Base-by-base conservation (phyloP, 176 grass and related monocot genomes). In the Poa pratensis region DNA sequence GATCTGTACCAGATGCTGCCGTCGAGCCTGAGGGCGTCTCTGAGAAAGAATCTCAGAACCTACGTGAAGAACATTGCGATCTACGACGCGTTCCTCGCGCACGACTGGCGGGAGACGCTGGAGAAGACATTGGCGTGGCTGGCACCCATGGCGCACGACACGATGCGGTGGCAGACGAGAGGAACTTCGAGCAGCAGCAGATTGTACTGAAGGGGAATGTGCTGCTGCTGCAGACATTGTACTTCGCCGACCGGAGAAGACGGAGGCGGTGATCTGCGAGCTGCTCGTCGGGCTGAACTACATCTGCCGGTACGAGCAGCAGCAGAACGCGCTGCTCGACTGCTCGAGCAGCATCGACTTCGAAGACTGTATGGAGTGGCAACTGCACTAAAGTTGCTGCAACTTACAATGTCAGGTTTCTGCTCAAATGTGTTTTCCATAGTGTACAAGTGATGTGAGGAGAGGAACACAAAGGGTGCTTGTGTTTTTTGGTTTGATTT, bases 1-100 rank as follows among this genome's bases (percentile, higher is more conserved):
- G 94, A 99, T 53, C 68, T 99, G 14, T 99, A 99, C 90, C 93
- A 94, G 80, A 99, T 99, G 96, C 27, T 99, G 67, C 96, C 96
- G 2, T 96, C 93, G 1, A 99, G 79, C 15, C 43, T 99, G 64
- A 90, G 89, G 37, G 62, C 61, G 0, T 82, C 77, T 3, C 30
- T 99, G 72, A 78, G 91, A 3, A 96, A 69, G 32, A 90, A 51
- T 16, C 50, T 99, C 48, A 95, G 76, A 28, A 80, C 91, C 2
- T 95, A 93, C 48, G 84, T 51, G 1, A 92, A 92, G 89, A 92
- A 82, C 73, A 34, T 91, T 54, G 93, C 91, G 0, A 99, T 99
- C 45, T 99, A 96, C 30, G 96, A 99, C 19, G 96, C 96, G 0
- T 94, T 92, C 81, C 93, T 96, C 13, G 96, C 96, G 5, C 93